A percentile compares a stretch with the other conserved stretches of the same genome.
phyloP scores from a whole-genome alignment of 805 yeast genomes.

The Myxozyma monticola region DNA sequence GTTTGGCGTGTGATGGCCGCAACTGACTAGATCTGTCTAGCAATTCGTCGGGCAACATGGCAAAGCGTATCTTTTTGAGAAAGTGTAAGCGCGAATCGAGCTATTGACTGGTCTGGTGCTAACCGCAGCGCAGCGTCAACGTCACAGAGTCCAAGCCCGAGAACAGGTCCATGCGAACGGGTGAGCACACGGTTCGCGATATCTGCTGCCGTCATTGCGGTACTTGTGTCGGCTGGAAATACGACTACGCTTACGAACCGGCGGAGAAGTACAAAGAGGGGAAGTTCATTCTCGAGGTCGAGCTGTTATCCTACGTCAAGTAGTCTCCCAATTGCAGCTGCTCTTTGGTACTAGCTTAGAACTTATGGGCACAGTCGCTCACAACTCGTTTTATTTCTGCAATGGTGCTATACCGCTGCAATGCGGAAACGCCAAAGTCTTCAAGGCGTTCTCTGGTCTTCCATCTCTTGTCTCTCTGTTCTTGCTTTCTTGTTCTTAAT shows the following conservation, averaged over 20 bases:
- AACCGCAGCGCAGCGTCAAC: constrained; percentile 43
- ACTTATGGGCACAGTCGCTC: too few species aligned
- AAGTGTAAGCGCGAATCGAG: constrained; percentile 39
- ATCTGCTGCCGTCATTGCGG: constrained; percentile 57
- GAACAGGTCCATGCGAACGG: constrained; percentile 58
- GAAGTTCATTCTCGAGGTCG: constrained; percentile 54
- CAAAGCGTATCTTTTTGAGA: constrained; percentile 54
- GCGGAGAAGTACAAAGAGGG: constrained; percentile 63
- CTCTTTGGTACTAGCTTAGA: too few species aligned
- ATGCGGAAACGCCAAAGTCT: too few species aligned
- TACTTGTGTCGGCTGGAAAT: constrained; percentile 62
- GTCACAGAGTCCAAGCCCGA: constrained; percentile 43
- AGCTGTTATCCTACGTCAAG: constrained; percentile 29
- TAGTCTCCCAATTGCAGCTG: too few species aligned
- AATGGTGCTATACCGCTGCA: too few species aligned
- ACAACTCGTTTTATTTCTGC: too few species aligned
- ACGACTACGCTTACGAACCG: constrained; percentile 48
- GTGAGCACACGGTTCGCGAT: constrained; percentile 57
- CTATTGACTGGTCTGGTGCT: neutral
- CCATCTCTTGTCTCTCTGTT: too few species aligned
- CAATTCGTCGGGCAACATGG: constrained; percentile 59
- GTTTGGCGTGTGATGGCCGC: neutral
- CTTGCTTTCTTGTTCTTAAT: too few species aligned
- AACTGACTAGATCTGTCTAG: too few species aligned
- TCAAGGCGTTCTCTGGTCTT: too few species aligned